Percentiles rank a stretch among this genome's conserved stretches.
phyloP scores from a whole-genome alignment of 202 grass and related monocot genomes.

The Brachypodium distachyon region DNA sequence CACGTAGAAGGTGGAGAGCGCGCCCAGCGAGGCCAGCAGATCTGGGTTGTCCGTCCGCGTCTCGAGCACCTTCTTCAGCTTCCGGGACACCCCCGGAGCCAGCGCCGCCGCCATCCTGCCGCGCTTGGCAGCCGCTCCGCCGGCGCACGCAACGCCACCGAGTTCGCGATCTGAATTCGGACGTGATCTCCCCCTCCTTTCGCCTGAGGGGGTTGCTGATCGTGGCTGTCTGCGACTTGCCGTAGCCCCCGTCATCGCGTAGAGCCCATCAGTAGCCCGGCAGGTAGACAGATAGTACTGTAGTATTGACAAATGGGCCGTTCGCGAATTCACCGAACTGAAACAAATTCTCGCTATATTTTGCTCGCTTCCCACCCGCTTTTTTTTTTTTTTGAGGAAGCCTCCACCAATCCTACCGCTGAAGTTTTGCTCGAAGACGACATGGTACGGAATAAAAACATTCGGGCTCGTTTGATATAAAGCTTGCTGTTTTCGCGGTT shows the following conservation, averaged over 20 bases:
- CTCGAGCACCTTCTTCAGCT: conserved; percentile 98
- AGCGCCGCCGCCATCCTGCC: conserved; percentile 41
- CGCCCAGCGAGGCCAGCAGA: conserved; percentile 77
- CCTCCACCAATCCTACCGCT: too few species aligned
- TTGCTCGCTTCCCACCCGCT: neutral
- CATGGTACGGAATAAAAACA: too few species aligned
- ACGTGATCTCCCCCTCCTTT: conserved; percentile 5
- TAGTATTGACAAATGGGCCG: neutral
- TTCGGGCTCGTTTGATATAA: too few species aligned
- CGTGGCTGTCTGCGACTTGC: conserved; percentile 38
- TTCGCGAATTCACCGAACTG: too few species aligned
- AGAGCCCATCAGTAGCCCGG: neutral
- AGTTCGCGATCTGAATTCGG: neutral
- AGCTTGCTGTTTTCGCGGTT: too few species aligned
- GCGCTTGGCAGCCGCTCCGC: neutral
- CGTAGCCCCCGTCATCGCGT: too few species aligned
- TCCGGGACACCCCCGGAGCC: conserved; percentile 78
- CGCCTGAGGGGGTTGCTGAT: neutral
- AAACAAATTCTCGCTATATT: neutral
- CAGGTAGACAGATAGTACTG: neutral
- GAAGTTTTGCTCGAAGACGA: too few species aligned
- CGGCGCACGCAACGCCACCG: neutral
- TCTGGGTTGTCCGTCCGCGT: conserved; percentile 89
- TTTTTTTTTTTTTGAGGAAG: too few species aligned
- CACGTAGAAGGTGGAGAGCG: conserved; percentile 82